Evolutionary conservation across 163 green algal species (phyloP).

Genomic region (Chlorella variabilis): DNA sequence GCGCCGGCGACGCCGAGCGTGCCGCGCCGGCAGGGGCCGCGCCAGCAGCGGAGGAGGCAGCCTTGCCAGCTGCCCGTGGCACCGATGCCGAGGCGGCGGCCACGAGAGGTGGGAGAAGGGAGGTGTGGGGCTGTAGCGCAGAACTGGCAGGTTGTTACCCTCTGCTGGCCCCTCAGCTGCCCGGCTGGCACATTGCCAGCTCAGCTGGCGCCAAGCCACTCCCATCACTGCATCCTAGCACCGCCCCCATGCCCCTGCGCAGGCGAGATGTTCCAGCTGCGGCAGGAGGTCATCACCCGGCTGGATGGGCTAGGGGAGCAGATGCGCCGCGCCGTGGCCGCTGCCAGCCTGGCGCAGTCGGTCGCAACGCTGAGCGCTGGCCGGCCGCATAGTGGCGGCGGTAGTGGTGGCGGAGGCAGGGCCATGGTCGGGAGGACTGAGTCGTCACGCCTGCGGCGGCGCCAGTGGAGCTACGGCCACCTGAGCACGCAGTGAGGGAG

Average conservation of each 20-base stretch:
- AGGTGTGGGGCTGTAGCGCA: neutral
- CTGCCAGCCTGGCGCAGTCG: constrained; percentile 6
- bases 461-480: neutral
- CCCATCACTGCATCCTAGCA: neutral
- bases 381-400: no score
- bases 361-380: neutral
- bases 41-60: neutral
- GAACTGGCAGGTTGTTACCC: neutral
- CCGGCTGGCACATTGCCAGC: no score
- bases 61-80: neutral
- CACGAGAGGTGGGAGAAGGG: neutral
- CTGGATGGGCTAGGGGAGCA: neutral
- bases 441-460: neutral
- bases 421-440: neutral
- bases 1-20: no score
- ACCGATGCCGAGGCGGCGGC: neutral
- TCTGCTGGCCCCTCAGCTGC: neutral
- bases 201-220: no score
- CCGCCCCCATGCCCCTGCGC: neutral
- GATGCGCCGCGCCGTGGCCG: neutral
- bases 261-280: constrained; percentile 23
- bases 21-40: no score
- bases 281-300: neutral
- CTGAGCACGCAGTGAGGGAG: neutral
- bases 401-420: no score